Conservation (phyloP, 306 rosid genomes). For the Dicorynia guianensis region DNA sequence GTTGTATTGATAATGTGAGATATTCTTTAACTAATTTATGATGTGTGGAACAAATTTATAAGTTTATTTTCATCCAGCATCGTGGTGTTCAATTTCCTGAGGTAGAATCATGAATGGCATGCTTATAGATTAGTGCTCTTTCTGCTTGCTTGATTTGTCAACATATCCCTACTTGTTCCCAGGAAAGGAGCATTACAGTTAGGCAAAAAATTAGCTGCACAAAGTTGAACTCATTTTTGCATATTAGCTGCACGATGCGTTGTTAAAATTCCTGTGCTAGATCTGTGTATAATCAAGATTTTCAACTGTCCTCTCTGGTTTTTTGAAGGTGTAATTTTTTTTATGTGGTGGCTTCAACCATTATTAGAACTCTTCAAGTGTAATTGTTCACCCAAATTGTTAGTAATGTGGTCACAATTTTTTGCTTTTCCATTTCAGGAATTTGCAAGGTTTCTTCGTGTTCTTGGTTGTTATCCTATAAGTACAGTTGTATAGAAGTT, state of each 20-base stretch:
- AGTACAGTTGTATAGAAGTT: slow-evolving; percentile 46
- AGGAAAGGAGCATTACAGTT: slow-evolving; percentile 6
- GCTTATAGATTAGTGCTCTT: background rate
- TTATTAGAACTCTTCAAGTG: background rate
- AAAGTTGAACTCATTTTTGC: no score
- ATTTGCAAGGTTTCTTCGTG: slow-evolving; percentile 71
- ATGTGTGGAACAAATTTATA: background rate
- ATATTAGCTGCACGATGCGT: background rate
- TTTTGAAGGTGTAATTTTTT: background rate
- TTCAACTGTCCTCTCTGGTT: no score
- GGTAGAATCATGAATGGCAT: no score
- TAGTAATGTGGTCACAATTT: background rate
- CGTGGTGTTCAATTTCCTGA: no score
- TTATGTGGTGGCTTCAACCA: slow-evolving; percentile 1
- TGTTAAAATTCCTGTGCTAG: slow-evolving; percentile 18
- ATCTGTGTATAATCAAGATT: background rate
- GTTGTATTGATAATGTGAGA: background rate
- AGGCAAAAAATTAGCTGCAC: no score
- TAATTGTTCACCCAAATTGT: slow-evolving; percentile 15
- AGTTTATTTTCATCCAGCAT: no score
- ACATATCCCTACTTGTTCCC: background rate
- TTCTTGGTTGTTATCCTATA: slow-evolving; percentile 77
- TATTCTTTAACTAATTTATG: background rate
- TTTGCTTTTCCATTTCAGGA: slow-evolving; percentile 62
- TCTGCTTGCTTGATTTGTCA: background rate